A percentile compares a stretch with the other conserved stretches of the same genome.
phyloP scores from a whole-genome alignment of 2,329 filamentous ascomycete species.

The Venturiaceae sp. region DNA sequence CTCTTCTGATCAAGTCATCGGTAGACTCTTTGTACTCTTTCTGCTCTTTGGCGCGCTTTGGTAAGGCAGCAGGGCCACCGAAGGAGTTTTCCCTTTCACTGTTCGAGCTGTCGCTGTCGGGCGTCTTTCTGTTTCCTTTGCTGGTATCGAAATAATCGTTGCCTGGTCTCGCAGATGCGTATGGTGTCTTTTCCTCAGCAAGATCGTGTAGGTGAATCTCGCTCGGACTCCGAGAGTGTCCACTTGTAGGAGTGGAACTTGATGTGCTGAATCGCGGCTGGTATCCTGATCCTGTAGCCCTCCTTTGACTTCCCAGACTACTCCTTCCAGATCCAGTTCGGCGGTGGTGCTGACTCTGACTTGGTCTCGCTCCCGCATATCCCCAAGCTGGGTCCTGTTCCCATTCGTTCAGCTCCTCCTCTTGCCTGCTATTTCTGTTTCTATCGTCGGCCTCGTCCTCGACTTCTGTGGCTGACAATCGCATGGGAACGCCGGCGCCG shows the following conservation, averaged over 20 bases:
- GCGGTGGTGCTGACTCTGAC: slow-evolving; percentile 43
- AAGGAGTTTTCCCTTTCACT: slow-evolving; percentile 43
- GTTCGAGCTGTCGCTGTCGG: not conserved
- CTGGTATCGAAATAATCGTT: not conserved
- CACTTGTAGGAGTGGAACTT: slow-evolving; percentile 37
- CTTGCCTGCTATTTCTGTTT: slow-evolving; percentile 34
- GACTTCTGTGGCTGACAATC: slow-evolving; percentile 90
- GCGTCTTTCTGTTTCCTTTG: not conserved
- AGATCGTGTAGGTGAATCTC: slow-evolving; percentile 27
- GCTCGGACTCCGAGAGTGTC: slow-evolving; percentile 25
- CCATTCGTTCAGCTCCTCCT: slow-evolving; percentile 35
- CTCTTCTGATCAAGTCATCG: slow-evolving; percentile 64
- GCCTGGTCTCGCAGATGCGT: not conserved
- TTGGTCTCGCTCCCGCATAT: slow-evolving; percentile 6
- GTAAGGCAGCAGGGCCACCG: slow-evolving; percentile 43
- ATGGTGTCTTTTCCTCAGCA: slow-evolving; percentile 34
- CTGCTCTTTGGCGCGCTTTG: slow-evolving; percentile 24
- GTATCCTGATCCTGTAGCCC: slow-evolving; percentile 26
- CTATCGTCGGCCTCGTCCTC: slow-evolving; percentile 72
- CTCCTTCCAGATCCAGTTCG: slow-evolving; percentile 66
- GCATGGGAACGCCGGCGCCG: slow-evolving; percentile 77
- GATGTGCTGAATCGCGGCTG: slow-evolving; percentile 34
- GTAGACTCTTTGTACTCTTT: slow-evolving; percentile 42
- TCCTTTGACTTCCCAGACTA: slow-evolving; percentile 40
- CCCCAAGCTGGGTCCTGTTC: slow-evolving; percentile 8